A percentile compares a stretch with the other conserved stretches of the same genome.
Conservation (phyloP, 2,329 filamentous ascomycete species). For the Aureobasidium pullulans region DNA sequence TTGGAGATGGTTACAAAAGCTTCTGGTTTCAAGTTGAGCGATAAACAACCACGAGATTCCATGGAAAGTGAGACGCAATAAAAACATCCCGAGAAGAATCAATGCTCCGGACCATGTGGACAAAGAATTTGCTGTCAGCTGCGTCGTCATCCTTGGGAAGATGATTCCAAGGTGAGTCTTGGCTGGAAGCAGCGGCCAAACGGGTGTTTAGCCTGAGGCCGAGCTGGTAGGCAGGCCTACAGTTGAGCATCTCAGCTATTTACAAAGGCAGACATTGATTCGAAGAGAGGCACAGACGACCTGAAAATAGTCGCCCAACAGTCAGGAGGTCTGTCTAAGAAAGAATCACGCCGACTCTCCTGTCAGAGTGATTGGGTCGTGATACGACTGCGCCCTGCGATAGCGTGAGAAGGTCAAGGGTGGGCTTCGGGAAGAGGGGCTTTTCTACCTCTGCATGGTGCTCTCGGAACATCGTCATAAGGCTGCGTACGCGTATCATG, state of each 20-base stretch:
- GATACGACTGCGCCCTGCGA: background rate
- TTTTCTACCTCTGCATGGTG: background rate
- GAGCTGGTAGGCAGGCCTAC: background rate
- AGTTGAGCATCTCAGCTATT: background rate
- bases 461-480: background rate
- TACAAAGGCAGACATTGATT: background rate
- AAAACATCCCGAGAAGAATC: no score
- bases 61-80: no score
- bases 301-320: no score
- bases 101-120: background rate
- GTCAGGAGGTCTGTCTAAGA: background rate
- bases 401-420: background rate
- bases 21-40: background rate
- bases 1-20: background rate
- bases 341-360: no score
- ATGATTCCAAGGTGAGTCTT: background rate
- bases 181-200: slow-evolving; percentile 3
- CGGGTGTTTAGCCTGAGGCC: background rate
- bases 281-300: background rate
- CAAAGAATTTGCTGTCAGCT: background rate
- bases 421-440: background rate
- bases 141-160: background rate
- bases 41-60: no score
- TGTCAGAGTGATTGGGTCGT: background rate
- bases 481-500: background rate